Base-by-base conservation (phyloP, 306 rosid genomes). In the Fagus crenata region DNA sequence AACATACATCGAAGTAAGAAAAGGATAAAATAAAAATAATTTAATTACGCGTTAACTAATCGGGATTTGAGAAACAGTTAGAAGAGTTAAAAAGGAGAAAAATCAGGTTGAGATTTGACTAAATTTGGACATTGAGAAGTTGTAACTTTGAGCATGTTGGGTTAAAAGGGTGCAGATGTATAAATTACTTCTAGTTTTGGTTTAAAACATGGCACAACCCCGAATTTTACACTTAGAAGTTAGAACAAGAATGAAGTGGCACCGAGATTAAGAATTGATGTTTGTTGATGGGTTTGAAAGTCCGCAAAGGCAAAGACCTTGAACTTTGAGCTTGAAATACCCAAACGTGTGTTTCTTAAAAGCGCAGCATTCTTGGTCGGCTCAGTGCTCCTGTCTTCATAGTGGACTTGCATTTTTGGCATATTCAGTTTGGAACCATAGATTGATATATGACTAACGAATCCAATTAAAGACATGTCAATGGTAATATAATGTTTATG, bases 221-320 rank as follows among this genome's bases (percentile, higher is more conserved):
- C 40, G 1, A 9, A 3, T 13, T 28, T 9, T 39, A 60, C 67
- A 32, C 67, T 60, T 33, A 31, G 39, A 32, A 31, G 37, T 28
- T 32, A 28, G 40, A 13, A 36, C 49, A 65, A 65, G 49, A 17
- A 8, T 35, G 13, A 17, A 15, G 70, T 17, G 43, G n/a, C 11
- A 14, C 32, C 31, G 13, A 65, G 70, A 65, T 37, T 65, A 37
- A 36, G 49, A 65, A 37, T 6, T 15, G 28, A 37, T 65, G 70
- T 74, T 46, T 15, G 61, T 49, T 77, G 13, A 35, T 56, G 56
- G 55, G 40, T 32, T 9, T 35, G 37, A 71, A 32, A 71, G 73
- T 28, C 58, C 43, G 69, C 78, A 63, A 22, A 5, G 84, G 40
- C 78, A 72, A n/a, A 56, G 41, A 72, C 81, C 39, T 77, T 17